These are phyloP conservation scores for Discostella stelligera DNA, from an alignment of 352 stramenopile genomes.

Conservation along the genomic window DNA sequence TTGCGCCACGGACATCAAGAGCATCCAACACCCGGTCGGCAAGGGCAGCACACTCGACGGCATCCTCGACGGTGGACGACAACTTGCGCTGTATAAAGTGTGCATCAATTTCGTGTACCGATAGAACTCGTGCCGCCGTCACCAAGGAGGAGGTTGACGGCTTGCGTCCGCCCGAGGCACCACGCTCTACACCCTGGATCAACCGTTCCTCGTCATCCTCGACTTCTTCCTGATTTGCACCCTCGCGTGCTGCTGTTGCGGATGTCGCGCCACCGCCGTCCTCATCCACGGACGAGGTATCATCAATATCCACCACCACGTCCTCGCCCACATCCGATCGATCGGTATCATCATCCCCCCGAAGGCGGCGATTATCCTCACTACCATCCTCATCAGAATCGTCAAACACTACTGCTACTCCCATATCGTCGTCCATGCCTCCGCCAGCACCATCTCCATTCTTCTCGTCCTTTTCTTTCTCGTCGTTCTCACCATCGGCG, in stretches of 20 bases:
- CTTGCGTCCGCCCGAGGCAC: background rate
- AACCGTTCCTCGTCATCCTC: conserved; percentile 73
- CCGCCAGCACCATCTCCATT: conserved; percentile 22
- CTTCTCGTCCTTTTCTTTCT: conserved; percentile 29
- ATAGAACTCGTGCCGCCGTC: conserved; percentile 82
- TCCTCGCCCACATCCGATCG: conserved; percentile 86
- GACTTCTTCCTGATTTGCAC: conserved; percentile 68
- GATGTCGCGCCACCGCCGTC: conserved; percentile 28
- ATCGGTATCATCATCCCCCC: conserved; percentile 49
- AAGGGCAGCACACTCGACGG: conserved; percentile 89
- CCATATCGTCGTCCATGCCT: conserved; percentile 94
- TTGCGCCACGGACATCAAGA: conserved; percentile 60
- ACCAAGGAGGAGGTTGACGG: conserved; percentile 35
- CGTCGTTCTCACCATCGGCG: conserved; percentile 12
- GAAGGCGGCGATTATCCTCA: conserved; percentile 25
- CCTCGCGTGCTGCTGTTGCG: conserved; percentile 50
- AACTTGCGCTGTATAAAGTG: conserved; percentile 97
- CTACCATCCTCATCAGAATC: conserved; percentile 90
- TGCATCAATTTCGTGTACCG: conserved; percentile 95
- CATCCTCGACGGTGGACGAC: conserved; percentile 93
- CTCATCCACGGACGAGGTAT: conserved; percentile 48
- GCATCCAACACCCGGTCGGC: conserved; percentile 89
- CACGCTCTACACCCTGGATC: conserved; percentile 46
- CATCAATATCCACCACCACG: conserved; percentile 80
- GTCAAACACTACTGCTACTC: conserved; percentile 97